These are phyloP conservation scores for Neurospora sp. DNA, from an alignment of 495 filamentous ascomycete species.

Conservation along the genomic window DNA sequence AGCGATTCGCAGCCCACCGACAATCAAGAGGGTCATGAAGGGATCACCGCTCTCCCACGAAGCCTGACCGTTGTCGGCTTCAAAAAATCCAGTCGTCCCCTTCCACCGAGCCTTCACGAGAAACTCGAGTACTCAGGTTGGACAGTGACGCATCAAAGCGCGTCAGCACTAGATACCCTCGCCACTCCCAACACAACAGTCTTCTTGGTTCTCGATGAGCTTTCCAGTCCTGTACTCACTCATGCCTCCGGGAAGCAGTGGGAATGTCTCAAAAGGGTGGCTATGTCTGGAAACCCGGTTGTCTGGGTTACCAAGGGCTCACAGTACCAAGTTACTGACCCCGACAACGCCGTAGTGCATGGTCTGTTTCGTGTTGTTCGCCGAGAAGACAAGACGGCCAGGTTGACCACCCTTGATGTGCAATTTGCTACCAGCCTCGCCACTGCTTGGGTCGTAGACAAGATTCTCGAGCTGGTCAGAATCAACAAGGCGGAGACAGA, in stretches of 20 bases:
- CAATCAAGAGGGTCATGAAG: not conserved
- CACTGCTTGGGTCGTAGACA: constrained; percentile 12
- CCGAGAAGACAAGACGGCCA: constrained; percentile 16
- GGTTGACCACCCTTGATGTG: constrained; percentile 26
- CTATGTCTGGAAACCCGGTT: constrained; percentile 2
- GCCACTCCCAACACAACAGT: not conserved
- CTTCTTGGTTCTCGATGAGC: constrained; percentile 19
- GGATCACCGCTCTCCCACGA: not conserved
- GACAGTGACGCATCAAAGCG: not conserved
- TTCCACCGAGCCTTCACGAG: not conserved
- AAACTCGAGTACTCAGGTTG: not conserved
- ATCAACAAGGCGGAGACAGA: constrained; percentile 15
- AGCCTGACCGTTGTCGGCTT: not conserved
- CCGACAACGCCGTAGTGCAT: constrained; percentile 17
- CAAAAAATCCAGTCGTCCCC: not conserved
- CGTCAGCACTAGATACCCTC: not conserved
- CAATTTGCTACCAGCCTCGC: constrained; percentile 5
- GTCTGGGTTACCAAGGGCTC: constrained; percentile 29
- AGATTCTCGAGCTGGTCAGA: not conserved
- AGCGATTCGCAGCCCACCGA: not conserved
- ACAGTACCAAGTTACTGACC: constrained; percentile 20
- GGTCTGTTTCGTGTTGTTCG: constrained; percentile 23
- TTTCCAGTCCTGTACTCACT: constrained; percentile 6
- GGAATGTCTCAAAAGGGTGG: constrained; percentile 15
- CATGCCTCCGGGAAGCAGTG: constrained; percentile 10